Percentiles rank a stretch among this genome's conserved stretches.
phyloP scores from a whole-genome alignment of 2,329 filamentous ascomycete genomes.

The Nakataea oryzae region DNA sequence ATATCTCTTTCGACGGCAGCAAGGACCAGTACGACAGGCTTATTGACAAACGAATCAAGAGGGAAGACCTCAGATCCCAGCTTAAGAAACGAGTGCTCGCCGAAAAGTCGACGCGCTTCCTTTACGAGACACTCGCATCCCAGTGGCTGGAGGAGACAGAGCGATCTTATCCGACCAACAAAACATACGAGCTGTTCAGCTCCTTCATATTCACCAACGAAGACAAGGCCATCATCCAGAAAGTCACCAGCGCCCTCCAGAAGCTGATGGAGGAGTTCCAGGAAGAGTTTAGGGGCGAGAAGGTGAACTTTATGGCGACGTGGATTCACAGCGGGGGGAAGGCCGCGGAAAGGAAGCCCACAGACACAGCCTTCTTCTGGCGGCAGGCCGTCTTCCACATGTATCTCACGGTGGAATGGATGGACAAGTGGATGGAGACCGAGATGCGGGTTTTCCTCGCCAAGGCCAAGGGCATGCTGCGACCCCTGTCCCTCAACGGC shows the following conservation, averaged over 20 bases:
- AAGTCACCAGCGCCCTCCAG: background rate
- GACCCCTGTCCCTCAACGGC: background rate
- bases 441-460: background rate
- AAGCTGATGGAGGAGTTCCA: background rate
- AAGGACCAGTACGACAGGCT: background rate
- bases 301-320: background rate
- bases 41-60: background rate
- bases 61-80: background rate
- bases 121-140: background rate
- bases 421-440: background rate
- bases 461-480: background rate
- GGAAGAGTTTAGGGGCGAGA: background rate
- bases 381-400: background rate
- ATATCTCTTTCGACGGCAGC: background rate
- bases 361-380: background rate
- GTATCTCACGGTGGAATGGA: background rate
- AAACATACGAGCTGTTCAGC: background rate
- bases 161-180: background rate
- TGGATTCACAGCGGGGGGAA: background rate
- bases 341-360: no score
- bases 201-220: background rate
- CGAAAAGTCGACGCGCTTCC: background rate
- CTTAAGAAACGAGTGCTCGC: background rate
- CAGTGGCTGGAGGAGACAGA: background rate
- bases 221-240: background rate